Percentiles rank a stretch among this genome's conserved stretches.
phyloP scores from a whole-genome alignment of 257 asterid genomes.

The Solanum lycopersicoides region DNA sequence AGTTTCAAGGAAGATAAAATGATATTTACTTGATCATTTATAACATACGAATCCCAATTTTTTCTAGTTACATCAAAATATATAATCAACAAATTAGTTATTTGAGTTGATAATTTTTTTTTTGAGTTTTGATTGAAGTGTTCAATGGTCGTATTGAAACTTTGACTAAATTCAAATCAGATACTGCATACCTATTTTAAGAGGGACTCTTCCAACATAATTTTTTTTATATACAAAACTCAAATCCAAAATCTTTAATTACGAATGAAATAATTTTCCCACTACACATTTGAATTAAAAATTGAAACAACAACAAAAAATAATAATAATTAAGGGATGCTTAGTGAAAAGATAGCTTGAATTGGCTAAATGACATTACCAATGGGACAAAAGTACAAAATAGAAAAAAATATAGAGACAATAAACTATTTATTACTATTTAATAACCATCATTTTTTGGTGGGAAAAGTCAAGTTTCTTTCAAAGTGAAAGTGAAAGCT shows the following conservation, averaged over 20 bases:
- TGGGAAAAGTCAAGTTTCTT: neutral
- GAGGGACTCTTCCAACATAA: neutral
- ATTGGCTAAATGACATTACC: neutral
- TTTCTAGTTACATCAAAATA: neutral
- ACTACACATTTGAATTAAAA: neutral
- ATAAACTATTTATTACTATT: neutral
- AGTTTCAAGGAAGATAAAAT: neutral
- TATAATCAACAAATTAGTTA: neutral
- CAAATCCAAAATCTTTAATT: too few species aligned
- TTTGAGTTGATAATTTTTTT: neutral
- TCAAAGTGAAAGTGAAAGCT: neutral
- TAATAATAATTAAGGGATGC: neutral
- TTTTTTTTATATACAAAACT: too few species aligned
- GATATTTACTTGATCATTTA: neutral
- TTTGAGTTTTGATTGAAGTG: neutral
- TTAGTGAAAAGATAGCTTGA: neutral
- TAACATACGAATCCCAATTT: neutral
- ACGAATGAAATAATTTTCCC: too few species aligned
- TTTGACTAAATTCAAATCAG: fast-evolving
- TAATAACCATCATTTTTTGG: neutral
- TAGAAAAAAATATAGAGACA: neutral
- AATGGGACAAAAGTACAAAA: neutral
- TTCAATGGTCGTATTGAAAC: fast-evolving
- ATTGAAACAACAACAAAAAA: neutral
- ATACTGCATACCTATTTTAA: fast-evolving